Evolutionary conservation across 1,284 basidiomycete species (phyloP), one percentile per base, ranked within the genome.

Genomic region (Ceratobasidium sp.): DNA sequence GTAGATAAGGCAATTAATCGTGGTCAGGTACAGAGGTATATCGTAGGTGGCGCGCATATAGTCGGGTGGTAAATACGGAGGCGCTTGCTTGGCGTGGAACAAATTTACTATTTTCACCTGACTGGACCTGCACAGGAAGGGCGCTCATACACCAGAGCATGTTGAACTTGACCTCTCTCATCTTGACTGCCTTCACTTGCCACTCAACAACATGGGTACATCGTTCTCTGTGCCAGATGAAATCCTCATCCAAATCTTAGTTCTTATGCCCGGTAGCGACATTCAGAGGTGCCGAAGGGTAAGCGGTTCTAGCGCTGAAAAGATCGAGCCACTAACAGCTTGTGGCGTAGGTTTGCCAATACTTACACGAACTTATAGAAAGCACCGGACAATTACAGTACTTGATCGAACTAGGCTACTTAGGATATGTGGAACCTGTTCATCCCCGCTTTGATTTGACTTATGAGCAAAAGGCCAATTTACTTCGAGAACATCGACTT

Each of bases 371-470:
- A 35, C 26, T 74, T 28, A 51, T 63, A 28, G 69, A 74, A 10
- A 15, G 37, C 20, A 61, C 58, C 15, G 28, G 39, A 6, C 56
- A 74, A 39, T n/a, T 74, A 15, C 69, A 51, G 35, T 74, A 74
- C 60, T 26, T 74, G 15, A 35, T 74, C 45, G 35, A 49, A 17
- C 33, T 74, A 7, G 20, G n/a, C 28, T 63, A 33, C 15, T 5
- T 63, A 17, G 69, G 69, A 17, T 74, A 74, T 26, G 45, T 39
- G 11, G 56, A 58, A 26, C 69, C 69, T 35, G n/a, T 20, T 45
- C 31, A 26, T 31, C 69, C 58, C 28, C 69, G 69, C 26, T 17
- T 37, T 11, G 69, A 63, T 54, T 20, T 74, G 26, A 51, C 58
- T 39, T 74, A 74, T n/a, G 28, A 35, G 10, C 42, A 74, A 26